Conservation (phyloP, 2,329 filamentous ascomycete species). For the Metarhizium guizhouense region DNA sequence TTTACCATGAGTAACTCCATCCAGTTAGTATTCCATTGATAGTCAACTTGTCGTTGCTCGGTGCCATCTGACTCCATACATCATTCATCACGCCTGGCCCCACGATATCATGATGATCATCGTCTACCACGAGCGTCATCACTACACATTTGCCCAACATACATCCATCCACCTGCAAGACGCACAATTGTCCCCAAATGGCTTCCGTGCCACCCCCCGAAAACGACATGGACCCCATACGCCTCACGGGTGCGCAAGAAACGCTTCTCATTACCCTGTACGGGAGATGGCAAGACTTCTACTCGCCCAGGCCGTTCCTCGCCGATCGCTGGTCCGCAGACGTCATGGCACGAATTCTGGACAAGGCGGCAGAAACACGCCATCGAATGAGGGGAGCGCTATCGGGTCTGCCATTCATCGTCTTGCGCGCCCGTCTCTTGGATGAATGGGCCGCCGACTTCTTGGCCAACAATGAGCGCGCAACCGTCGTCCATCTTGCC, state of each 20-base stretch:
- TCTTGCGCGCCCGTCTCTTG: neutral
- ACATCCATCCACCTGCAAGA: too few species aligned
- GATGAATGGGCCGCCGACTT: conserved; percentile 18
- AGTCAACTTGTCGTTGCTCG: too few species aligned
- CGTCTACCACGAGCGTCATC: too few species aligned
- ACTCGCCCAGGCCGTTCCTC: neutral
- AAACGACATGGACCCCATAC: neutral
- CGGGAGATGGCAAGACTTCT: neutral
- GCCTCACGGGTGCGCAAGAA: neutral
- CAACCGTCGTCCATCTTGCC: conserved; percentile 21
- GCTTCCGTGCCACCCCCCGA: too few species aligned
- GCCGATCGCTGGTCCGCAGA: neutral
- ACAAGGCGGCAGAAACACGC: neutral
- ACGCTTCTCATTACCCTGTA: neutral
- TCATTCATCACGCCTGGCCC: too few species aligned
- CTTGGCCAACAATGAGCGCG: conserved; percentile 12
- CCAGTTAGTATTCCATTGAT: too few species aligned
- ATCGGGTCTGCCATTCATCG: neutral
- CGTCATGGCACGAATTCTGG: neutral
- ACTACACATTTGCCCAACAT: too few species aligned
- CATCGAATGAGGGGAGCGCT: neutral
- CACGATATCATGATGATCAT: too few species aligned
- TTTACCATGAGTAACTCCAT: too few species aligned
- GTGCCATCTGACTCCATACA: too few species aligned
- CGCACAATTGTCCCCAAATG: too few species aligned